Base-by-base conservation (phyloP, 1,284 basidiomycete genomes). In the Athelia sp. region DNA sequence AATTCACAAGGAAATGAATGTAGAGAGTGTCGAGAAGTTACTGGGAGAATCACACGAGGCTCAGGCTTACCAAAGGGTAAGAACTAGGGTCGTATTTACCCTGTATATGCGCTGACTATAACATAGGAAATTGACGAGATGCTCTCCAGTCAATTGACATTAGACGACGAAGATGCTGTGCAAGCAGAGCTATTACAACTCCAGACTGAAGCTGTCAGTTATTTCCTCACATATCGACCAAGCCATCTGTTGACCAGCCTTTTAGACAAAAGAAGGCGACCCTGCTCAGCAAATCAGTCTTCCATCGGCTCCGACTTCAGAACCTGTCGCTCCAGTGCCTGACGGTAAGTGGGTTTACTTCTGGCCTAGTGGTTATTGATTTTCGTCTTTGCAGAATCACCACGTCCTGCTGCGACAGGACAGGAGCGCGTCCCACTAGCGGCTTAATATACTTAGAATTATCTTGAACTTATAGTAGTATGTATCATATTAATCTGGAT, bases 131-230 rank as follows among this genome's bases (percentile, higher is more conserved):
- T 99, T 54, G 82, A 90, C 59, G 87, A 93, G 62, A 83, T 95
- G 73, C 74, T 99, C 15, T 81, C 87, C 32, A 89, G 87, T 54
- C 83, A 75, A 29, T 80, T 99, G 58, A 87, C 88, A 1, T 65
- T 85, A 3, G 94, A 96, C 49, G 97, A 99, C 50, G 96, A 99
- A 63, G 94, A 97, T 46, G 88, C 84, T 10, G 96, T 99, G 0
- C 90, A 95, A 61, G 73, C 73, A 3, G 96, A 99, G 62, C 73
- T 98, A 32, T 72, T 67, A 29, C 71, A 75, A 47, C 66, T 98
- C 17, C 82, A 95, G 63, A 67, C 66, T 22, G 83, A 87, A 59
- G 69, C 77, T 46, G 78, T 85, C 43, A 48, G 74, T 64, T 45
- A 38, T 3, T 14, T 11, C 11, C 18, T 14, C 17, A 26, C 43